Evolutionary conservation across 352 stramenopile genomes (phyloP), one percentile per base, ranked within the genome.

Genomic region (Aphanomyces cochlioides): DNA sequence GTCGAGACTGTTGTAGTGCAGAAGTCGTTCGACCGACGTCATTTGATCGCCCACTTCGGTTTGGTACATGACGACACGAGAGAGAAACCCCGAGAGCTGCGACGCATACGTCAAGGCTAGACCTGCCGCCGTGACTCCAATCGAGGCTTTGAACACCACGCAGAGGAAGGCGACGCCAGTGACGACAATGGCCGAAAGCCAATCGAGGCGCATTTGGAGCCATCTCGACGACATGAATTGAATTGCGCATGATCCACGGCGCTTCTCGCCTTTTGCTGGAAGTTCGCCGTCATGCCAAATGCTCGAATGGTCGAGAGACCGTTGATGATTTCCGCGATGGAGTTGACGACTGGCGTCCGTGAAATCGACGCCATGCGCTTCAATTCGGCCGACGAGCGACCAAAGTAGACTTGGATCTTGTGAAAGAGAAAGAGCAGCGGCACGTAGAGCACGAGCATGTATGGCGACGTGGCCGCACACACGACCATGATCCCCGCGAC

Each of bases 181-280:
- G 12, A 97, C 92, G 66, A 99, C 95, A n/a, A 96, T 41, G 12
- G 95, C 83, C 1, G 84, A 83, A 3, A 94, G 72, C n/a, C 76
- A 76, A 47, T 91, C 94, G 12, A 99, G 80, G 10, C 97, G 86
- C 54, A 99, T 84, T 5, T 89, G 93, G 7, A 99, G 78, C 96
- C 96, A 99, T 47, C 94, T 96, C 72, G 98, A 98, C 37, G 96
- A 88, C 21, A 88, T 71, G 72, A 96, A 96, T 17, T 93, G 84
- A 8, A 95, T 75, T 83, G 85, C 75, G 91, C 90, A 38, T 80
- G 56, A 69, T 92, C 84, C 41, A 93, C 15, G 74, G n/a, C 76
- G 78, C 5, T 53, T 21, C 8, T 77, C 77, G 72, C 89, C 76
- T 19, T 72, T 69, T 3, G 67, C 37, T 28, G 8, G 19, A 80